Conservation (phyloP, 768 basidiomycete genomes). For the Boletus fagicola region DNA sequence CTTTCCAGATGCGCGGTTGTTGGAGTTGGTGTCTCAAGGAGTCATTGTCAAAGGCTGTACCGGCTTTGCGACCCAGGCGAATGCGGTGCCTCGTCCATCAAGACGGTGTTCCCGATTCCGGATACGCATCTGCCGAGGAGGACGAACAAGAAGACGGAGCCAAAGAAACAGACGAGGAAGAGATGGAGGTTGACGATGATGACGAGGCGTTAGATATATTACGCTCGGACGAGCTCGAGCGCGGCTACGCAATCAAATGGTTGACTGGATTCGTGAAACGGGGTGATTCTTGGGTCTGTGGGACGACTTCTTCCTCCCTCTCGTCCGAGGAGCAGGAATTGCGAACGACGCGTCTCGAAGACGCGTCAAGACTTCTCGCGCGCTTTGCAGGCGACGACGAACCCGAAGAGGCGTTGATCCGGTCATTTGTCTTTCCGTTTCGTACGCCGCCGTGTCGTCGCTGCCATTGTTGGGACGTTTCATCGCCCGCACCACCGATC, state of each 20-base stretch:
- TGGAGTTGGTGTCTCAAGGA: no score
- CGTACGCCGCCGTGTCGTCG: conserved; percentile 5
- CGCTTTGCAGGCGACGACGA: conserved; percentile 46
- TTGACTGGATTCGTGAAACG: conserved; percentile 65
- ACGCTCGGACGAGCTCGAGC: conserved; percentile 64
- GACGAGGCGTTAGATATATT: conserved; percentile 43
- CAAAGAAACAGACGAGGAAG: conserved; percentile 14
- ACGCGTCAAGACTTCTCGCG: conserved; percentile 57
- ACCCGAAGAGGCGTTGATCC: conserved; percentile 43
- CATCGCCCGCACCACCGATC: conserved; percentile 21
- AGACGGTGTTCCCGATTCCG: conserved; percentile 61
- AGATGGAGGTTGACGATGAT: not conserved
- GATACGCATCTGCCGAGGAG: conserved; percentile 73
- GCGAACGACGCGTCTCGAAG: conserved; percentile 49
- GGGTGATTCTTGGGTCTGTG: conserved; percentile 49
- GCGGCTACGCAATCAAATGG: conserved; percentile 70
- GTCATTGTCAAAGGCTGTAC: no score
- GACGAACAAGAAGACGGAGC: conserved; percentile 26
- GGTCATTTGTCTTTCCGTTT: conserved; percentile 52
- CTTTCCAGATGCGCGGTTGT: no score
- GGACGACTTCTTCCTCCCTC: conserved; percentile 15
- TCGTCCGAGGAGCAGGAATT: conserved; percentile 38
- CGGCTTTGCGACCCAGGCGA: no score
- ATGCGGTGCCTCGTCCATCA: conserved; percentile 34
- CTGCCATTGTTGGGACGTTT: not conserved